Percentiles rank a stretch among this genome's conserved stretches.
phyloP scores from a whole-genome alignment of 1,284 basidiomycete species.

The Pterula multifida region DNA sequence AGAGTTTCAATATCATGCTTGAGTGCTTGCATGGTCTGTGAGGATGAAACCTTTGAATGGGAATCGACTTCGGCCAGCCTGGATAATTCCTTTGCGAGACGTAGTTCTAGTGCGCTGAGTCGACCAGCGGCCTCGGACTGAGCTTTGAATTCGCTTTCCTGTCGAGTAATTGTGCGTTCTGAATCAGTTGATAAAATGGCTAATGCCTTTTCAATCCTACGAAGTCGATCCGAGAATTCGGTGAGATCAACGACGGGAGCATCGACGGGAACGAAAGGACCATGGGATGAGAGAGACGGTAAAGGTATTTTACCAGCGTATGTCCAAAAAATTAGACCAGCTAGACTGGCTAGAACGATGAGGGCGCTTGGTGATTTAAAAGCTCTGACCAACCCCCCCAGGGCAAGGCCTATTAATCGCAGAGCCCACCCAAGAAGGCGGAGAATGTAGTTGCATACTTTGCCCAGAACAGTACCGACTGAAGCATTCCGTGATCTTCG shows the following conservation, averaged over 20 bases:
- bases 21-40: conserved; percentile 34
- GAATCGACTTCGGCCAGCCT: conserved; percentile 43
- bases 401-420: conserved; percentile 1
- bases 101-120: conserved; percentile 42
- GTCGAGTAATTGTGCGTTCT: conserved; percentile 33
- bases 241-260: conserved; percentile 54
- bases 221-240: conserved; percentile 58
- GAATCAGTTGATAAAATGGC: conserved; percentile 42
- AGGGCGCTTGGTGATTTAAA: conserved; percentile 7
- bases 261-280: conserved; percentile 34
- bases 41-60: conserved; percentile 31
- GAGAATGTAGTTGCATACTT: conserved; percentile 27
- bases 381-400: conserved; percentile 11
- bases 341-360: background rate
- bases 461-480: conserved; percentile 33
- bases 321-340: background rate
- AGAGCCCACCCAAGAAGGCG: conserved; percentile 14
- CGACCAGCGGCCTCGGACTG: conserved; percentile 38
- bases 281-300: conserved; percentile 13
- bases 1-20: conserved; percentile 43
- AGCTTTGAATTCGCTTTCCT: conserved; percentile 36
- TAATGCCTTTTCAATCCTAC: conserved; percentile 50
- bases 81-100: conserved; percentile 40
- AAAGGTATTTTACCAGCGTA: conserved; percentile 9
- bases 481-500: conserved; percentile 15